phyloP scores from a whole-genome alignment of 768 basidiomycete genomes.

The Rubroboletus pulcherrimus region DNA sequence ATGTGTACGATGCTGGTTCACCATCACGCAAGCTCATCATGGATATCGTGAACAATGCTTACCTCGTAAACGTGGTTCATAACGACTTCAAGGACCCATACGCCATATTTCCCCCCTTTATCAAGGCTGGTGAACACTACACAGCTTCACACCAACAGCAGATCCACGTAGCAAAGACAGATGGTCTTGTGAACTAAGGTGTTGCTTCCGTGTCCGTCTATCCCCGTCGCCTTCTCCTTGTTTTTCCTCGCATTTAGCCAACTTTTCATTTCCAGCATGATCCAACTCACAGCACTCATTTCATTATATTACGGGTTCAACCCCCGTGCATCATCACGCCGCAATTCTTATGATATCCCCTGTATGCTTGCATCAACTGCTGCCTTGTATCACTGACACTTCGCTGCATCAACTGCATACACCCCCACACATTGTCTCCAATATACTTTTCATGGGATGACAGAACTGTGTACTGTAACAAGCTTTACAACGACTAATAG shows the following conservation, averaged over 20 bases:
- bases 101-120: slow-evolving; percentile 86
- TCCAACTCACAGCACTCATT: slow-evolving; percentile 30
- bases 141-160: slow-evolving; percentile 35
- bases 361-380: slow-evolving; percentile 27
- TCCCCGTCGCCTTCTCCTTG: background rate
- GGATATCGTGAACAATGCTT: slow-evolving; percentile 74
- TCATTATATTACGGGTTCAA: slow-evolving; percentile 72
- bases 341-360: slow-evolving; percentile 9
- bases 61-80: slow-evolving; percentile 94
- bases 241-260: slow-evolving; percentile 1
- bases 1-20: slow-evolving; percentile 76
- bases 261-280: slow-evolving; percentile 10
- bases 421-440: slow-evolving; percentile 9
- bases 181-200: slow-evolving; percentile 34
- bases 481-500: slow-evolving; percentile 24
- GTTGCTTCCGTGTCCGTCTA: background rate
- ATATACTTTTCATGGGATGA: slow-evolving; percentile 17
- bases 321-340: slow-evolving; percentile 58
- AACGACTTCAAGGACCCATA: slow-evolving; percentile 87
- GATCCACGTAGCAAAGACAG: slow-evolving; percentile 31
- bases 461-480: slow-evolving; percentile 20
- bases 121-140: slow-evolving; percentile 68
- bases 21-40: slow-evolving; percentile 71
- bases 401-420: slow-evolving; percentile 61
- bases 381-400: slow-evolving; percentile 22